Conservation (phyloP, 2,329 filamentous ascomycete species). For the Lasiodiplodia gonubiensis region DNA sequence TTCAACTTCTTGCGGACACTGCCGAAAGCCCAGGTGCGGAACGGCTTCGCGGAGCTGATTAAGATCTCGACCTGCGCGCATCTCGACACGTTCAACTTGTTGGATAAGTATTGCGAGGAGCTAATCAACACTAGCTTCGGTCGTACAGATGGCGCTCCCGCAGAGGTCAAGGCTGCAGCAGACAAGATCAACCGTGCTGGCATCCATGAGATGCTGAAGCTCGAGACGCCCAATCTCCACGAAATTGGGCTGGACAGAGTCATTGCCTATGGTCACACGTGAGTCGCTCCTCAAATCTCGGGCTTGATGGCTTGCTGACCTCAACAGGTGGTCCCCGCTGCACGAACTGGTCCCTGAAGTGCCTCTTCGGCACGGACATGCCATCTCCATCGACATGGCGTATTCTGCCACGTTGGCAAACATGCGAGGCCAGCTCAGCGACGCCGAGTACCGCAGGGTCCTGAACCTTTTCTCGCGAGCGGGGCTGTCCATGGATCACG, state of each 20-base stretch:
- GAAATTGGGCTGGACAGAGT: conserved; percentile 75
- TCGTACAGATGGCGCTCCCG: conserved; percentile 60
- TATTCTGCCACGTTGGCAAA: conserved; percentile 73
- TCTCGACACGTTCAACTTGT: conserved; percentile 67
- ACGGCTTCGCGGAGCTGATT: conserved; percentile 76
- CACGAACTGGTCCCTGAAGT: conserved; percentile 73
- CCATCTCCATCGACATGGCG: conserved; percentile 78
- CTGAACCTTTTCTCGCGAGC: conserved; percentile 72
- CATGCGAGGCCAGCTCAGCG: conserved; percentile 64
- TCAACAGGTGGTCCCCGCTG: conserved; percentile 68
- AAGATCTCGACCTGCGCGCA: conserved; percentile 77
- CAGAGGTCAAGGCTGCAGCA: conserved; percentile 65
- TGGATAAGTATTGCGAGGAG: conserved; percentile 72
- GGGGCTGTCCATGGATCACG: conserved; percentile 74
- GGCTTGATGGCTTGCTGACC: conserved; percentile 3
- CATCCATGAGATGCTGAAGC: conserved; percentile 74
- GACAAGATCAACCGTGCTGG: conserved; percentile 72
- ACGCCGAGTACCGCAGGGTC: conserved; percentile 66
- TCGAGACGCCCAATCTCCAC: conserved; percentile 75
- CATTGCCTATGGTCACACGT: conserved; percentile 76
- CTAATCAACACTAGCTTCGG: conserved; percentile 70
- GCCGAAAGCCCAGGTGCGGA: conserved; percentile 70
- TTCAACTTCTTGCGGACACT: conserved; percentile 74
- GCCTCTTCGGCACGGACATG: conserved; percentile 73
- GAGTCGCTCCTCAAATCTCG: conserved; percentile 38